phyloP scores from a whole-genome alignment of 2,329 filamentous ascomycete genomes.

The Sporothrix phasma region DNA sequence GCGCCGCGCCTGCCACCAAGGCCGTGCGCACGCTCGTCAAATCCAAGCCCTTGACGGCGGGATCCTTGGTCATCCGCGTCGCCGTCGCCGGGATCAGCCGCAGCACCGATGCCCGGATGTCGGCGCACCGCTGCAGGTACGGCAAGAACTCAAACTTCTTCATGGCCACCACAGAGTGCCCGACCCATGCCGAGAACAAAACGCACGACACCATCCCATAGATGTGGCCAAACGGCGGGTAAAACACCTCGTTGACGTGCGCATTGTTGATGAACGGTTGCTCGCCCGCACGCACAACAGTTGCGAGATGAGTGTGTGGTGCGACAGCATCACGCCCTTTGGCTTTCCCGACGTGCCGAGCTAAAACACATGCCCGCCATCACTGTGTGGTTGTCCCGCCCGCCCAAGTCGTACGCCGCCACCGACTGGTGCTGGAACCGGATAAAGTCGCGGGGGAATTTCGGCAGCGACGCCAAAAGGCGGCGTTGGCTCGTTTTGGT shows the following conservation, averaged over 20 bases:
- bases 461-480: not conserved
- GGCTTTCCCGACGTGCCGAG: constrained; percentile 39
- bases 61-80: constrained; percentile 63
- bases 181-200: constrained; percentile 29
- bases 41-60: constrained; percentile 54
- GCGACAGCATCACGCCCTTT: constrained; percentile 38
- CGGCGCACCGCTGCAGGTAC: constrained; percentile 58
- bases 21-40: constrained; percentile 53
- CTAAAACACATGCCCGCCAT: constrained; percentile 32
- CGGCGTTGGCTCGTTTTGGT: not conserved
- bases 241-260: constrained; percentile 25
- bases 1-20: constrained; percentile 58
- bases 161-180: constrained; percentile 54
- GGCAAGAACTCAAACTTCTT: constrained; percentile 62
- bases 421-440: constrained; percentile 9
- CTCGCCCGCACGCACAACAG: constrained; percentile 29
- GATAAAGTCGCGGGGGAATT: constrained; percentile 10
- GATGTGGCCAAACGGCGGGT: constrained; percentile 38
- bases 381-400: constrained; percentile 10
- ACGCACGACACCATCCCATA: constrained; percentile 38
- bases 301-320: constrained; percentile 32
- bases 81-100: constrained; percentile 65
- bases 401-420: not conserved
- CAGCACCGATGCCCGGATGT: constrained; percentile 56
- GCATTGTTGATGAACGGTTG: constrained; percentile 21